Conservation (phyloP, 2,329 filamentous ascomycete genomes). For the Fusarium graminum region DNA sequence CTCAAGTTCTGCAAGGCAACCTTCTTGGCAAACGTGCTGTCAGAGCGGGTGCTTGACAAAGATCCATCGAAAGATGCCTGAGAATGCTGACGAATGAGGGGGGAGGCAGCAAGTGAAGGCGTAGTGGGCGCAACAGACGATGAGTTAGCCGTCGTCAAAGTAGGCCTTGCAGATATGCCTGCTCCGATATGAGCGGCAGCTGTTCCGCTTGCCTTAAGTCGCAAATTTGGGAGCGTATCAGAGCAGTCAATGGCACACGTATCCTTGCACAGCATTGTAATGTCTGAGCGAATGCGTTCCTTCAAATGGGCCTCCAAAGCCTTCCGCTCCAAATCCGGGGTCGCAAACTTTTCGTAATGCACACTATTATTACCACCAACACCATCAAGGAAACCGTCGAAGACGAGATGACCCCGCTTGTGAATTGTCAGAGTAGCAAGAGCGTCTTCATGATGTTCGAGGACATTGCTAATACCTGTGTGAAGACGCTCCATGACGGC, state of each 20-base stretch:
- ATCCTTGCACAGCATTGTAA: slow-evolving; percentile 65
- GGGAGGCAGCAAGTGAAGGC: slow-evolving; percentile 31
- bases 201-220: slow-evolving; percentile 41
- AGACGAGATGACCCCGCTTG: slow-evolving; percentile 66
- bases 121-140: slow-evolving; percentile 31
- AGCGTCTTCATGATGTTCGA: slow-evolving; percentile 61
- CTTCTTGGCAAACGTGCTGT: slow-evolving; percentile 45
- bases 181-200: slow-evolving; percentile 32
- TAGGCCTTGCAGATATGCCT: slow-evolving; percentile 11
- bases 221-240: slow-evolving; percentile 49
- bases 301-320: slow-evolving; percentile 58
- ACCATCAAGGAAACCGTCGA: slow-evolving; percentile 48
- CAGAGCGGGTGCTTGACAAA: slow-evolving; percentile 43
- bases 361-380: slow-evolving; percentile 53
- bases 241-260: slow-evolving; percentile 60
- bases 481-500: slow-evolving; percentile 66
- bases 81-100: slow-evolving; percentile 34
- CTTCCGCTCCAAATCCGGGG: slow-evolving; percentile 55
- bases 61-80: slow-evolving; percentile 42
- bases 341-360: slow-evolving; percentile 51
- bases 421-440: slow-evolving; percentile 61
- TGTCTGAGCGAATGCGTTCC: slow-evolving; percentile 61
- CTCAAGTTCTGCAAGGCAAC: slow-evolving; percentile 39
- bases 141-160: slow-evolving; percentile 27
- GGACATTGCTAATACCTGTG: slow-evolving; percentile 62